phyloP scores from a whole-genome alignment of 2,329 filamentous ascomycete species.

The Penicillium brevicompactum region DNA sequence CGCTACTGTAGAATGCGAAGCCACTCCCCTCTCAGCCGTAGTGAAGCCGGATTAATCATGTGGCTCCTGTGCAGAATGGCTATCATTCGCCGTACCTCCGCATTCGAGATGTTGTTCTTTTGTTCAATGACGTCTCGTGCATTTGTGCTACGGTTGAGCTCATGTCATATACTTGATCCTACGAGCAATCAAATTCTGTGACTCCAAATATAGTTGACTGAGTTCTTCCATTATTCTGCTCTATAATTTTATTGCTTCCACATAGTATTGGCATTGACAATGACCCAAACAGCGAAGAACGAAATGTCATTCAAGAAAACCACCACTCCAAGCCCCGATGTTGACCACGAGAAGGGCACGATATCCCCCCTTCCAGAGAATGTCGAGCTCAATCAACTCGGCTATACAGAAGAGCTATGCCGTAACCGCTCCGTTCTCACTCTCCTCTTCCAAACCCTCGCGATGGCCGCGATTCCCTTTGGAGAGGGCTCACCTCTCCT shows the following conservation, averaged over 20 bases:
- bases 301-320: slow-evolving; percentile 3
- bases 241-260: neutral
- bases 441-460: slow-evolving; percentile 62
- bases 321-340: neutral
- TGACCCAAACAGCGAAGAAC: neutral
- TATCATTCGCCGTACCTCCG: neutral
- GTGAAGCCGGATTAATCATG: neutral
- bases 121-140: neutral
- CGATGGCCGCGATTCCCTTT: slow-evolving; percentile 63
- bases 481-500: slow-evolving; percentile 47
- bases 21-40: neutral
- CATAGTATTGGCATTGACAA: neutral
- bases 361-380: slow-evolving; percentile 29
- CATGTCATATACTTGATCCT: neutral
- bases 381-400: slow-evolving; percentile 47
- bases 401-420: slow-evolving; percentile 60
- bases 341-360: slow-evolving; percentile 19
- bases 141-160: neutral
- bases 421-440: slow-evolving; percentile 64
- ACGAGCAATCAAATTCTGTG: neutral
- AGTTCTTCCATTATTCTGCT: neutral
- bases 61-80: neutral
- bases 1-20: neutral
- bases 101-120: neutral
- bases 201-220: too few species aligned